phyloP scores from a whole-genome alignment of 495 filamentous ascomycete species.

The Trichoderma asperelloides region DNA sequence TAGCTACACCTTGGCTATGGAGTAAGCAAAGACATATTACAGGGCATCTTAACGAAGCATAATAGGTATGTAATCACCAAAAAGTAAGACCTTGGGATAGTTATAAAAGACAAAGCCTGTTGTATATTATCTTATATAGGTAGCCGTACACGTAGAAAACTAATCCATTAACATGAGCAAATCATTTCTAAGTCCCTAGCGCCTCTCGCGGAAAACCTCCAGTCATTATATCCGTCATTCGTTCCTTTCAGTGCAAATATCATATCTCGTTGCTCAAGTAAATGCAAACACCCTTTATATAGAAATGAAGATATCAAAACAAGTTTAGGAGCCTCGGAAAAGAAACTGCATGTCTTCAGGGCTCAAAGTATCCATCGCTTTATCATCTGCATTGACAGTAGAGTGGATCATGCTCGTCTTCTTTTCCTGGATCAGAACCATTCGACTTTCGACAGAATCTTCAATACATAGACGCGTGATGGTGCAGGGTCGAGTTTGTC shows the following conservation, averaged over 20 bases:
- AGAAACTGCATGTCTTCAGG: constrained; percentile 90
- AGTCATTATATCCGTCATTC: not conserved
- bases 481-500: constrained; percentile 85
- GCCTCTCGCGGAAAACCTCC: too few species aligned
- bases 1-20: too few species aligned
- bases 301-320: not conserved
- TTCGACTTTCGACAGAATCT: constrained; percentile 89
- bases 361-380: constrained; percentile 81
- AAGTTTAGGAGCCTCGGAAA: constrained; percentile 53
- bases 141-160: not conserved
- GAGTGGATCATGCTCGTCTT: constrained; percentile 93
- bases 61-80: too few species aligned
- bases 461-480: constrained; percentile 91
- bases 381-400: constrained; percentile 85
- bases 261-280: not conserved
- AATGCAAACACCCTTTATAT: not conserved
- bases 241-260: not conserved
- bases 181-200: not conserved
- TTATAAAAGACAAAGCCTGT: not conserved
- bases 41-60: too few species aligned
- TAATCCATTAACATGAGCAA: not conserved
- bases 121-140: not conserved
- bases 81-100: not conserved
- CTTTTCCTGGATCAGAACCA: constrained; percentile 93
- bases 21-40: too few species aligned